Evolutionary conservation across 805 yeast genomes (phyloP), one percentile per base, ranked within the genome.

Genomic region (Wickerhamiella cacticola): DNA sequence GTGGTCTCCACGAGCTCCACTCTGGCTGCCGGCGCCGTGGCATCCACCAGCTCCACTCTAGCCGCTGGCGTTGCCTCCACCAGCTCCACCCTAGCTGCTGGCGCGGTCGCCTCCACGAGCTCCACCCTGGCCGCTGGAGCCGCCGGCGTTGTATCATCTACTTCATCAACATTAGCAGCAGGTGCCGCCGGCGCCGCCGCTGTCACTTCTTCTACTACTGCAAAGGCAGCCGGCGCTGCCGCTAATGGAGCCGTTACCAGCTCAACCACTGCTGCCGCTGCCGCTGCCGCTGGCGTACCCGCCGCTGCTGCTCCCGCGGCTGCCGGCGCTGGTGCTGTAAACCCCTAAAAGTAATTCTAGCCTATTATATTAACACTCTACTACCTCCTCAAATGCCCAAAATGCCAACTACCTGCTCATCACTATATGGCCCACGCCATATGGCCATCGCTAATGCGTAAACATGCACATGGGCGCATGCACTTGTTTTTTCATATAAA

Each of bases 81-180:
- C 18, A 15, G 33, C 8, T 21, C 50, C 19, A 18, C 36, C 4
- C 25, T 25, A 16, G 45, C 35, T 15, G 46, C 46, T 13, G 46
- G 45, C 22, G 40, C 43, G n/a, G 23, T 46, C 24, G n/a, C 49
- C n/a, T n/a, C n/a, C n/a, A n/a, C n/a, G n/a, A n/a, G n/a, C n/a
- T n/a, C 48, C n/a, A 36, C 48, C 44, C 23, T 46, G 15, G 33
- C 45, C 9, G 42, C 51, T 16, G 35, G 48, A 13, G 28, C 45
- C n/a, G 39, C 53, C 8, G 34, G 48, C 10, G 34, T 46, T 19
- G 33, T 45, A 21, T 34, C 49, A 7, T 23, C 49, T 12, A 31
- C 39, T 2, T 10, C 50, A 16, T 18, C 39, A 5, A 19, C 44
- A 2, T 9, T 49, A 7, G 29, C 48, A 5, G 31, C 54, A 7